Base-by-base conservation (phyloP, 2,329 filamentous ascomycete species). In the Ophiostoma australiae region DNA sequence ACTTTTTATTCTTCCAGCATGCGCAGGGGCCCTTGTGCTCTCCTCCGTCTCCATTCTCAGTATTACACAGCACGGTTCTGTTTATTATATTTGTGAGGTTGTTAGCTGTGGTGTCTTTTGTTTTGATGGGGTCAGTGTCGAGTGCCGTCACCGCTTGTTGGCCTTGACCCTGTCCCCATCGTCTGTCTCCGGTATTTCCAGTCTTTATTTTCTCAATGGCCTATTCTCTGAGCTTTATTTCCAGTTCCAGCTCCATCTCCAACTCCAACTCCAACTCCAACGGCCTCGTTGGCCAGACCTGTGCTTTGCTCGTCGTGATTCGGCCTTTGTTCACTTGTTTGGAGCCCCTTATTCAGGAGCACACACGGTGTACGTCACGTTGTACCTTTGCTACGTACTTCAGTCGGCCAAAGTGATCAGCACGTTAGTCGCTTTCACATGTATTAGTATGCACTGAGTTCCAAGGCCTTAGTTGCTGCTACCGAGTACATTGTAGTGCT, bases 131-230 rank as follows among this genome's bases (percentile, higher is more conserved):
- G 58, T 20, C 27, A 23, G n/a, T 23, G n/a, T 7, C 10, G n/a
- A 58, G 58, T 63, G 58, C 58, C 58, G 58, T 63, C 58, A 63
- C 58, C 58, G 58, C 58, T 63, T 63, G n/a, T 58, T 58, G 23
- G 27, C 52, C n/a, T 58, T 58, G 52, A 27, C 52, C 58, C 11
- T 58, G 52, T 58, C 23, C n/a, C 13, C 20, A 5, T 48, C 44
- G 20, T 13, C 17, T 63, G 15, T 33, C 58, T 27, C 58, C 15
- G 8, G 58, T 35, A 33, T 63, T 63, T 63, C 27, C 58, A 33
- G 44, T 48, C 17, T 17, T 48, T 48, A 48, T 7, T 48, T 48
- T 48, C 17, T 7, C 44, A 17, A n/a, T 48, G 27, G 20, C 8
- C 23, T 63, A 15, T 20, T 63, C 2, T 33, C 27, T 31, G 27